A percentile compares a stretch with the other conserved stretches of the same genome.
phyloP scores from a whole-genome alignment of 169 alveolate genomes.

The Neospora caninum region DNA sequence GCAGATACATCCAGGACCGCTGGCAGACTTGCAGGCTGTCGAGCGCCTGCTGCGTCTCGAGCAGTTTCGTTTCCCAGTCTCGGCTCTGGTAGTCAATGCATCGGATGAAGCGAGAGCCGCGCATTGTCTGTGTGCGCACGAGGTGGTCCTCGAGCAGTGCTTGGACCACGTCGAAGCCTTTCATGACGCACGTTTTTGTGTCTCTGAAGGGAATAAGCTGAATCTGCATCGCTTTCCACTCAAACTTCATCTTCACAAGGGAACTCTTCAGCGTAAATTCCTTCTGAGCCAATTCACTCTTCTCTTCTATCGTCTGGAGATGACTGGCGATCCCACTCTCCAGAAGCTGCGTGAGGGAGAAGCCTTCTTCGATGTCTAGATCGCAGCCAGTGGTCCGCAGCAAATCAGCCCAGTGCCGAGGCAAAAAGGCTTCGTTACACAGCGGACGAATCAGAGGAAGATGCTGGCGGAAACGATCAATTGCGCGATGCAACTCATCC shows the following conservation, averaged over 20 bases:
- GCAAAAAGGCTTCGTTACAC: slow-evolving; percentile 70
- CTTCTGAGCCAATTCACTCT: slow-evolving; percentile 77
- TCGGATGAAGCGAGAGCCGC: slow-evolving; percentile 84
- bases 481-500: slow-evolving; percentile 64
- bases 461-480: slow-evolving; percentile 67
- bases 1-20: slow-evolving; percentile 79
- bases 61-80: slow-evolving; percentile 88
- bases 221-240: slow-evolving; percentile 87
- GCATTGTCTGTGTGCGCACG: slow-evolving; percentile 83
- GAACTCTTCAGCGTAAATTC: slow-evolving; percentile 69
- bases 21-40: slow-evolving; percentile 76
- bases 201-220: slow-evolving; percentile 78
- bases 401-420: slow-evolving; percentile 72
- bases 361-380: slow-evolving; percentile 53
- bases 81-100: slow-evolving; percentile 83
- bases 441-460: slow-evolving; percentile 70
- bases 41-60: slow-evolving; percentile 73
- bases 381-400: slow-evolving; percentile 42
- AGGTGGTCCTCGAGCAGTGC: slow-evolving; percentile 86
- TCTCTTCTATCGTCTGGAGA: slow-evolving; percentile 73
- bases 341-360: slow-evolving; percentile 41
- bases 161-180: slow-evolving; percentile 84
- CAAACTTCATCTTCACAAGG: slow-evolving; percentile 76
- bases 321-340: slow-evolving; percentile 48
- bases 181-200: slow-evolving; percentile 79